phyloP scores from a whole-genome alignment of 2,329 filamentous ascomycete genomes.

The Graphium sp. region DNA sequence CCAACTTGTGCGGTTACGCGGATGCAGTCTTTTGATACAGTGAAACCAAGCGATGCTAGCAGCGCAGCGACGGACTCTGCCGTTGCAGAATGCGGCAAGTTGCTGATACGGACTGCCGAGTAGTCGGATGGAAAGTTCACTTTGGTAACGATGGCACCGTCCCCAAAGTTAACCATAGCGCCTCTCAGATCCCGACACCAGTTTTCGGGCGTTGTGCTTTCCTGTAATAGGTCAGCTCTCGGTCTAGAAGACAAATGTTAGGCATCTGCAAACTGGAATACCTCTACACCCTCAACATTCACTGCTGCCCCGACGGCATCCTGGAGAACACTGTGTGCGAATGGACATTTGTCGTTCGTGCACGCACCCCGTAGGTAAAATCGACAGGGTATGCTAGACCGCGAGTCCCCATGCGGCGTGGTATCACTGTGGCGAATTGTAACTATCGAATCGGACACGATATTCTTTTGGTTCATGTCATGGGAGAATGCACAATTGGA shows the following conservation, averaged over 20 bases:
- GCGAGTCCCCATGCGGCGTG: too few relatives aligned
- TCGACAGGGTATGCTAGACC: too few relatives aligned
- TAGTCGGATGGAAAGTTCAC: conserved; percentile 17
- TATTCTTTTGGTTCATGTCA: too few relatives aligned
- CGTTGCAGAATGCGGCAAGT: conserved; percentile 10
- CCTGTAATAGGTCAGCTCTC: not conserved
- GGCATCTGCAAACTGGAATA: not conserved
- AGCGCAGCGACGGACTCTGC: conserved; percentile 7
- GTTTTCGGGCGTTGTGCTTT: too few relatives aligned
- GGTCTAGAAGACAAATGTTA: not conserved
- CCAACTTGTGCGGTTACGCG: conserved; percentile 4
- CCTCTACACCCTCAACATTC: not conserved
- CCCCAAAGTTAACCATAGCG: conserved; percentile 13
- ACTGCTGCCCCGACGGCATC: not conserved
- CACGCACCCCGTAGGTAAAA: too few relatives aligned
- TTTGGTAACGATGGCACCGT: conserved; percentile 13
- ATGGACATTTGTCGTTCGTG: not conserved
- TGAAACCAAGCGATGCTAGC: conserved; percentile 8
- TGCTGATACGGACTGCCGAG: conserved; percentile 15
- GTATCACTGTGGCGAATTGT: too few relatives aligned
- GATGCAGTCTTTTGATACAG: conserved; percentile 4
- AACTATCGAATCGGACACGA: too few relatives aligned
- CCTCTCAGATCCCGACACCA: conserved; percentile 6
- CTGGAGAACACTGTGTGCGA: not conserved
- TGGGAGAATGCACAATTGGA: too few relatives aligned